Percentiles rank a stretch among this genome's conserved stretches.
These are phyloP conservation scores for Cornus florida DNA, from an alignment of 148 eudicot genomes.

Conservation along the genomic window DNA sequence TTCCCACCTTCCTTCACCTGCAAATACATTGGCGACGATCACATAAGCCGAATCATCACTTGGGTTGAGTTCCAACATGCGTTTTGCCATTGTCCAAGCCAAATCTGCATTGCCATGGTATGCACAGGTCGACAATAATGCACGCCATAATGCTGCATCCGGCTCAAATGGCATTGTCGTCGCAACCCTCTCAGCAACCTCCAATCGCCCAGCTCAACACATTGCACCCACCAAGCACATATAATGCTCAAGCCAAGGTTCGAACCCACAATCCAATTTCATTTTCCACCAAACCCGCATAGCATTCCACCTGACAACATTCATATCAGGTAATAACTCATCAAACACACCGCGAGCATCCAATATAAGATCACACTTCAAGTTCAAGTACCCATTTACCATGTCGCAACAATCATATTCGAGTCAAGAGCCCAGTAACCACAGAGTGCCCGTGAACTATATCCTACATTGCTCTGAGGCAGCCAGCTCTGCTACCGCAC, in stretches of 20 bases:
- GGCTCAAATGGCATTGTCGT: constrained; percentile 57
- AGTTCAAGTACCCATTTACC: constrained; percentile 69
- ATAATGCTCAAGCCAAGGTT: constrained; percentile 57
- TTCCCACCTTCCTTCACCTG: constrained; percentile 52
- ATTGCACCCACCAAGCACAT: constrained; percentile 63
- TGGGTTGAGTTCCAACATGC: constrained; percentile 50
- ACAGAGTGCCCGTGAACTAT: constrained; percentile 56
- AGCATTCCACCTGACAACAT: constrained; percentile 63
- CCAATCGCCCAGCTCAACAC: constrained; percentile 60
- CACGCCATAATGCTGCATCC: constrained; percentile 67
- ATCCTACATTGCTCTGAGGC: constrained; percentile 64
- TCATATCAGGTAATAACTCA: constrained; percentile 33
- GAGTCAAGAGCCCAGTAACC: constrained; percentile 36
- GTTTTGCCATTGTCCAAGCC: constrained; percentile 54
- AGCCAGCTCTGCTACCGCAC: constrained; percentile 49
- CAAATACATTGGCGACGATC: constrained; percentile 56
- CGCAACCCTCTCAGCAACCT: constrained; percentile 58
- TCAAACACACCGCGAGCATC: constrained; percentile 60
- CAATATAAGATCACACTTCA: constrained; percentile 56
- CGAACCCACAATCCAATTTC: constrained; percentile 35
- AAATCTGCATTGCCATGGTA: constrained; percentile 40
- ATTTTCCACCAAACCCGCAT: constrained; percentile 51
- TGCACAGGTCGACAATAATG: constrained; percentile 50
- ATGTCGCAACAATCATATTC: constrained; percentile 50
- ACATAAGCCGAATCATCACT: constrained; percentile 71